These are phyloP conservation scores for Phalaenopsis hybrid DNA, from an alignment of 116 monocot genomes.

Conservation along the genomic window DNA sequence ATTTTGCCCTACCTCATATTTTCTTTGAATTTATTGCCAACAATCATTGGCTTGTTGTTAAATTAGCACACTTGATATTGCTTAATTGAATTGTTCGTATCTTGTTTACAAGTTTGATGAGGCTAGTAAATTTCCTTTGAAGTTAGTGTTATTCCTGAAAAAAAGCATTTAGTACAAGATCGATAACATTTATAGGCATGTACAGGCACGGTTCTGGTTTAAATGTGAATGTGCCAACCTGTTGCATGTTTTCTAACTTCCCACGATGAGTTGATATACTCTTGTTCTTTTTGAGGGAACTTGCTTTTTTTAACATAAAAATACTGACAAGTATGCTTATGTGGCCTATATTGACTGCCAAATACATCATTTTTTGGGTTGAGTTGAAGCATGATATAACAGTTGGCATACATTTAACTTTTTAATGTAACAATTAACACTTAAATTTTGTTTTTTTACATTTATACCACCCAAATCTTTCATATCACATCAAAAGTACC, in stretches of 20 bases:
- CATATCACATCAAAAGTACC: too few relatives aligned
- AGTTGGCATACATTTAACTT: background rate
- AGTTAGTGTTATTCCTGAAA: background rate
- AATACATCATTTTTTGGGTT: background rate
- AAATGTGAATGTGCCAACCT: background rate
- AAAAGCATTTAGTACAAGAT: background rate
- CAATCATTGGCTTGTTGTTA: background rate
- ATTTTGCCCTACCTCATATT: background rate
- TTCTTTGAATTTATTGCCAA: background rate
- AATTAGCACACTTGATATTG: background rate
- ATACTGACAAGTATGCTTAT: background rate
- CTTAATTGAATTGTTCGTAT: background rate
- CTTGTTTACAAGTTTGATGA: background rate
- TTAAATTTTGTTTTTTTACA: too few relatives aligned
- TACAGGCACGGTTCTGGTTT: background rate
- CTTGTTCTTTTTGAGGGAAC: background rate
- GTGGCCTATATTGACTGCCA: background rate
- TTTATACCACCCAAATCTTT: too few relatives aligned
- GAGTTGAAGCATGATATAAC: background rate
- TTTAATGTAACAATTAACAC: background rate
- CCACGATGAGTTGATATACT: background rate
- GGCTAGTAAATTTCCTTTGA: background rate
- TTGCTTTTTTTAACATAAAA: background rate
- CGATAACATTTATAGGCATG: background rate
- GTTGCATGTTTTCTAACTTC: background rate